Base-by-base conservation (phyloP, 208 protist species). In the Crithidia fasciculata region DNA sequence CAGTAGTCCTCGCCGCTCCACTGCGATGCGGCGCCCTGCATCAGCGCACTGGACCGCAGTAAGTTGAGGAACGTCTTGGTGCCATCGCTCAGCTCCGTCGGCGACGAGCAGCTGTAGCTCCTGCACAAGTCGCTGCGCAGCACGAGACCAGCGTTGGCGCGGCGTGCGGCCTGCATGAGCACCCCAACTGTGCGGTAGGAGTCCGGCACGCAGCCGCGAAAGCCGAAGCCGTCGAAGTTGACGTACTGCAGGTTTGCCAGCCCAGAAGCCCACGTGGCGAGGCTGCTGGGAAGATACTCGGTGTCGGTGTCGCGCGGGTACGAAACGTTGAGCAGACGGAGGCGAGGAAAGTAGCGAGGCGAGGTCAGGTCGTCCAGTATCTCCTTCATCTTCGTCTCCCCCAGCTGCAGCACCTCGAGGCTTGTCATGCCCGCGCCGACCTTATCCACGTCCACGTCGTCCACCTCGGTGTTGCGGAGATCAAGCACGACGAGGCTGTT, bases 381-480 rank as follows among this genome's bases (percentile, higher is more conserved):
- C 4, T 64, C 8, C 19, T n/a, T 39, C 3, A 37, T 5, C 3
- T 10, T 16, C 43, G 59, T 64, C n/a, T 72, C 39, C 3, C 53
- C 28, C 13, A 72, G 40, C 53, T 53, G 53, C 5, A 72, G 67
- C 9, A 72, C 40, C 40, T 60, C 56, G 4, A 72, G 67, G n/a
- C 16, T 12, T 15, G 0, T 19, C 67, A 72, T 62, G 55, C 15
- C 43, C 16, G 8, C 7, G 12, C 67, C 52, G 3, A 62, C 9
- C 18, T 28, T 37, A 2, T 16, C 37, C 9, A 62, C 67, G 18
- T 52, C 40, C 28, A 72, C 43, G 7, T 62, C 54, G 16, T 44
- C n/a, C 52, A 72, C 52, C 54, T 57, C 19, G 12, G 67, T 72
- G 12, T 37, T 45, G 54, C 37, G 67, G 13, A 72, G 44, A 10